Evolutionary conservation across 1,284 basidiomycete genomes (phyloP).

Genomic region (Trametes sp.): DNA sequence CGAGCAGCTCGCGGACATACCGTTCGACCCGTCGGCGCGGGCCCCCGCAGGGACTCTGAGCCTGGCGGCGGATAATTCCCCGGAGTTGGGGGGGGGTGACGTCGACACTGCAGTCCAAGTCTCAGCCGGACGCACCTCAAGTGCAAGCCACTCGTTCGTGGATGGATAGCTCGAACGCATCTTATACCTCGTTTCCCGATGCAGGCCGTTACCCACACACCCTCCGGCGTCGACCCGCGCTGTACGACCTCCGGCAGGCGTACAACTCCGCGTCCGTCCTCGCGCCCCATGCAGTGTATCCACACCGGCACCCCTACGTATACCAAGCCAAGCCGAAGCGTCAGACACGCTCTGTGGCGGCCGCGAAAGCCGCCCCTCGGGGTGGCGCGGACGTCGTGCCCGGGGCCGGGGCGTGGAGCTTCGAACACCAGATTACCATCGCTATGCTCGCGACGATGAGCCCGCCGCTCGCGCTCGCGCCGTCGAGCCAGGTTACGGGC

Average conservation of each 20-base stretch:
- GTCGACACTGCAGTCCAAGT: not conserved
- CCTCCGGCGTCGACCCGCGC: constrained; percentile 15
- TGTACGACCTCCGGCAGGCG: constrained; percentile 29
- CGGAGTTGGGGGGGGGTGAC: not conserved
- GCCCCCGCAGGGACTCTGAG: not conserved
- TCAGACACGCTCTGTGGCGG: not conserved
- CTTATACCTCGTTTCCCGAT: not conserved
- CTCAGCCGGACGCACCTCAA: not conserved
- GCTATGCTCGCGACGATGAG: constrained; percentile 32
- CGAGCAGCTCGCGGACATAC: constrained; percentile 19
- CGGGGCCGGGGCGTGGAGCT: constrained; percentile 14
- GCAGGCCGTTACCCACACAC: not conserved
- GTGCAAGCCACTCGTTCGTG: too few relatives aligned
- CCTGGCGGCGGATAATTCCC: not conserved
- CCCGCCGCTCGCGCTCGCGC: not conserved
- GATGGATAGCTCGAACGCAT: not conserved
- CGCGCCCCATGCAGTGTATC: not conserved
- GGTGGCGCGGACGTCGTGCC: not conserved
- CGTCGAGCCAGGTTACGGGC: not conserved
- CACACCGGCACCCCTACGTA: too few relatives aligned
- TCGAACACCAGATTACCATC: constrained; percentile 33
- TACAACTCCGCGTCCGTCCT: constrained; percentile 8
- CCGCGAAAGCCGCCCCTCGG: not conserved
- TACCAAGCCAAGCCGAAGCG: too few relatives aligned
- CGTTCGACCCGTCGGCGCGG: constrained; percentile 9